Evolutionary conservation across 2,329 filamentous ascomycete species (phyloP), one percentile per base, ranked within the genome.

Genomic region (Fusarium sp.): DNA sequence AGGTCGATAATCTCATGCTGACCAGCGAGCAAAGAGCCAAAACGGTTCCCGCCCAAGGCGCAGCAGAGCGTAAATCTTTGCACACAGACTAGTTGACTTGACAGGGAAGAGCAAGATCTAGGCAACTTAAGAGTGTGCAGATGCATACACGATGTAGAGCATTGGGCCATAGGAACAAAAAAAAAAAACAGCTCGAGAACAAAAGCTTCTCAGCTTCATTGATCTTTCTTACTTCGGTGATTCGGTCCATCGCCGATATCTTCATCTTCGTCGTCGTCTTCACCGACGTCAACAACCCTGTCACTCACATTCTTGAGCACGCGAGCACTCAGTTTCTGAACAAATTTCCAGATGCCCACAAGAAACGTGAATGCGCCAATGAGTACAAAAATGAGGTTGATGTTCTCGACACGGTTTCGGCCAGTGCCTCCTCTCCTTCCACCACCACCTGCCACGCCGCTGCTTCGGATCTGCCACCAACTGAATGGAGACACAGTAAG

Each of bases 61-160:
- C 76, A 79, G 76, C 76, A 80, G 82, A 82, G 84, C 81, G 78
- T 89, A 83, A 65, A 88, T 97, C 87, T 97, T 87, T 93, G 94
- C 94, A 97, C 92, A 91, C 90, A 93, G 94, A 97, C 94, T 96
- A 91, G 95, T 96, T 91, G 92, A 91, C 93, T 94, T 90, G 89
- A 90, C 91, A 95, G 89, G 89, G 92, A 88, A 84, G 85, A 89
- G 87, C 80, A 86, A 81, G 84, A 84, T 90, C 88, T 89, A 94
- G 94, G 89, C 93, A 97, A 96, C 94, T 97, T 93, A 97, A 97
- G 92, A 93, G 93, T 92, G 93, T 95, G 94, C 94, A 93, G 81
- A 81, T 71, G 64, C 65, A 66, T 60, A 29, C 51, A 68, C 44
- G n/a, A 63, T 51, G 42, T 19, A 27, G 46, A 46, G 44, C 12